Conservation (phyloP, 345 rosid genomes). For the Salix dunnii region DNA sequence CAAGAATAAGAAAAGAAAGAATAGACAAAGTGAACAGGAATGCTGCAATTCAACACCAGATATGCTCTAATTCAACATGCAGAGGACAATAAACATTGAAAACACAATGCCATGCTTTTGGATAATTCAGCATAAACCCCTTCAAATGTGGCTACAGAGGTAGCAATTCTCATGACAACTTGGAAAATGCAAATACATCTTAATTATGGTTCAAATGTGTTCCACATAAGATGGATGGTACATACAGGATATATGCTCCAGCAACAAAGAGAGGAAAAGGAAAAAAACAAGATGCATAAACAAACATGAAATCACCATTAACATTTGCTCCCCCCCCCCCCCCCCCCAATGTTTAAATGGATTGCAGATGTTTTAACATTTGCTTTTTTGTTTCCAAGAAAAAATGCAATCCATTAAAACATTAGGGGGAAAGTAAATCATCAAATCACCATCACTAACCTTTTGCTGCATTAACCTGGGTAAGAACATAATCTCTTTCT, state of each 20-base stretch:
- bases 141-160: not conserved
- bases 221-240: not conserved
- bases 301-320: not conserved
- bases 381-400: not conserved
- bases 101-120: not conserved
- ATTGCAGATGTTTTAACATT: not conserved
- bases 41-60: not conserved
- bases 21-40: not conserved
- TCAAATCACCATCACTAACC: constrained; percentile 35
- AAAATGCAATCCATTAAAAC: not conserved
- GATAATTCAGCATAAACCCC: not conserved
- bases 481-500: constrained; percentile 85
- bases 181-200: not conserved
- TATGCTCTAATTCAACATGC: not conserved
- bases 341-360: too few relatives aligned
- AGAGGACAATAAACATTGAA: not conserved
- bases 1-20: too few relatives aligned
- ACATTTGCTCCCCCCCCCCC: not conserved
- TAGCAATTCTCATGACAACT: not conserved
- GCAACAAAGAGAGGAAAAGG: not conserved
- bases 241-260: not conserved
- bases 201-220: not conserved
- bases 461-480: constrained; percentile 84
- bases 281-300: constrained; percentile 7
- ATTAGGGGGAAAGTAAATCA: not conserved